These are phyloP conservation scores for grape (Vitis vinifera) DNA, from an alignment of 164 flowering plant species.

Conservation along the genomic window ASM3070453v1 NC_081811.1:22523501-22524000, in stretches of 20 bases:
- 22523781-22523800: neutral
- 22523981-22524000: too few relatives aligned
- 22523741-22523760: neutral
- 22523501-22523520: neutral
- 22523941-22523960: too few relatives aligned
- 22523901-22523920: too few relatives aligned
- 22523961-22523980: too few relatives aligned
- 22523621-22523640: neutral
- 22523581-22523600: neutral
- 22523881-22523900: too few relatives aligned
- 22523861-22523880: too few relatives aligned
- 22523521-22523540: neutral
- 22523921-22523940: too few relatives aligned
- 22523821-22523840: neutral
- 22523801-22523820: neutral
- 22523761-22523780: neutral
- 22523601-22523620: neutral
- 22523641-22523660: neutral
- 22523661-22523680: neutral
- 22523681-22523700: neutral
- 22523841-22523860: too few relatives aligned
- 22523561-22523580: neutral
- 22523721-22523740: neutral
- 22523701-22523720: neutral
- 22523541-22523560: neutral